These are phyloP conservation scores for Pistacia integerrima DNA, from an alignment of 345 rosid species.

Conservation along the genomic window DNA sequence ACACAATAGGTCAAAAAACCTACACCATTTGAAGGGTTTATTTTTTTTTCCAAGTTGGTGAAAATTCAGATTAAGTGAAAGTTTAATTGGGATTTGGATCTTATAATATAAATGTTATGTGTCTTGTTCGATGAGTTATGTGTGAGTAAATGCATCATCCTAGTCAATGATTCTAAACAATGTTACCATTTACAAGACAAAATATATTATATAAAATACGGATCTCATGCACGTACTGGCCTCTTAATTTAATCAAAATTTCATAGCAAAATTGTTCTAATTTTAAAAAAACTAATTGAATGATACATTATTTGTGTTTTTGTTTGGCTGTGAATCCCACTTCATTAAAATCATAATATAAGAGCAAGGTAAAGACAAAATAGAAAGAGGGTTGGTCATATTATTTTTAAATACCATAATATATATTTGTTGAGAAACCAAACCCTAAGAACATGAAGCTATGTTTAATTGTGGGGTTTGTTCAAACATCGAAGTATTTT, in stretches of 20 bases:
- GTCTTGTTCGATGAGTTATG: too few relatives aligned
- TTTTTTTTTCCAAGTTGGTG: slow-evolving; percentile 1
- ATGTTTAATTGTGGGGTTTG: slow-evolving; percentile 20
- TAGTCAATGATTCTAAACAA: slow-evolving; percentile 6
- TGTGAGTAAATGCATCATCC: too few relatives aligned
- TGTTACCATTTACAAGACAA: neutral
- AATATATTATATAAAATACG: neutral
- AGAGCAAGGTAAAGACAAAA: slow-evolving; percentile 1
- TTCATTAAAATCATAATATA: neutral
- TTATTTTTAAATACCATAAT: neutral
- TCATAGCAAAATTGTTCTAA: too few relatives aligned
- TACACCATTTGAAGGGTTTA: neutral
- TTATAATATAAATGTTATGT: too few relatives aligned
- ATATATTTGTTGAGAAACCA: slow-evolving; percentile 1
- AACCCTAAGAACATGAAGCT: slow-evolving; percentile 30
- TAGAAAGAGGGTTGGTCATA: slow-evolving; percentile 8
- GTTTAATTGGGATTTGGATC: slow-evolving; percentile 27
- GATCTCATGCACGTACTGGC: neutral
- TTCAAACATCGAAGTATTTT: neutral
- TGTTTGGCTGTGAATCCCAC: too few relatives aligned
- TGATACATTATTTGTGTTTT: too few relatives aligned
- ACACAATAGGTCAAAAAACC: slow-evolving; percentile 33
- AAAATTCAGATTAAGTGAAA: slow-evolving; percentile 20
- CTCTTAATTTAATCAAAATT: neutral
- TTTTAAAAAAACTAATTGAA: too few relatives aligned